Evolutionary conservation across 352 stramenopile genomes (phyloP).

Genomic region (Globisporangium solare): DNA sequence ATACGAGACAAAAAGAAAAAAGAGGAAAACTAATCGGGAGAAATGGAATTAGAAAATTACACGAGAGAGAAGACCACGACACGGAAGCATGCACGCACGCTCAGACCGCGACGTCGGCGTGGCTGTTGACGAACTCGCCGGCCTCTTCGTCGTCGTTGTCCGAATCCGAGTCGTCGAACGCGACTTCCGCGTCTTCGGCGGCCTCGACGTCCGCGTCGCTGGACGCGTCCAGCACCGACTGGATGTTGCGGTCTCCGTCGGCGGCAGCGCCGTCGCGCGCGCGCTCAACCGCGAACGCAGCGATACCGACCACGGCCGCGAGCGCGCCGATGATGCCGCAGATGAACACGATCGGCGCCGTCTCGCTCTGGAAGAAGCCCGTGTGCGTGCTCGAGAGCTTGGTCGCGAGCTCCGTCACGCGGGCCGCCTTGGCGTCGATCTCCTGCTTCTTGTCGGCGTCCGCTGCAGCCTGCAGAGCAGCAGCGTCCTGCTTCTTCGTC

Average conservation of each 20-base stretch:
- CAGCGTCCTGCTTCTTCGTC: conserved; percentile 6
- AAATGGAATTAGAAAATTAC: neutral
- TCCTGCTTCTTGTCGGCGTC: neutral
- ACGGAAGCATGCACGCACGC: conserved; percentile 1
- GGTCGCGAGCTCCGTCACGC: conserved; percentile 50
- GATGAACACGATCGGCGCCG: conserved; percentile 50
- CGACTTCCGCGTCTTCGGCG: conserved; percentile 36
- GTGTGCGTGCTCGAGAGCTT: conserved; percentile 41
- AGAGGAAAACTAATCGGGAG: neutral
- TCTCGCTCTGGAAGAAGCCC: conserved; percentile 32
- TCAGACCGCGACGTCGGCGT: conserved; percentile 23
- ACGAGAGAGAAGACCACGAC: neutral
- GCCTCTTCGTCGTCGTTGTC: conserved; percentile 38
- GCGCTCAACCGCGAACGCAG: conserved; percentile 41
- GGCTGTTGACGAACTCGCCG: conserved; percentile 56
- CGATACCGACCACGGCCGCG: conserved; percentile 61
- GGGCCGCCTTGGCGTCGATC: conserved; percentile 17
- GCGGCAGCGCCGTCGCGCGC: conserved; percentile 17
- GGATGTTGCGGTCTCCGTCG: conserved; percentile 16
- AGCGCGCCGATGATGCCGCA: conserved; percentile 60
- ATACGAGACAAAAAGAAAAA: no score
- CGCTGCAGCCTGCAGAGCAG: neutral
- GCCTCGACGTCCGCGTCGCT: conserved; percentile 57
- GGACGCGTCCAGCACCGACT: conserved; percentile 42
- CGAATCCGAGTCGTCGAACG: conserved; percentile 49